Evolutionary conservation across 768 basidiomycete species (phyloP).

Genomic region (Trametes coccinea): DNA sequence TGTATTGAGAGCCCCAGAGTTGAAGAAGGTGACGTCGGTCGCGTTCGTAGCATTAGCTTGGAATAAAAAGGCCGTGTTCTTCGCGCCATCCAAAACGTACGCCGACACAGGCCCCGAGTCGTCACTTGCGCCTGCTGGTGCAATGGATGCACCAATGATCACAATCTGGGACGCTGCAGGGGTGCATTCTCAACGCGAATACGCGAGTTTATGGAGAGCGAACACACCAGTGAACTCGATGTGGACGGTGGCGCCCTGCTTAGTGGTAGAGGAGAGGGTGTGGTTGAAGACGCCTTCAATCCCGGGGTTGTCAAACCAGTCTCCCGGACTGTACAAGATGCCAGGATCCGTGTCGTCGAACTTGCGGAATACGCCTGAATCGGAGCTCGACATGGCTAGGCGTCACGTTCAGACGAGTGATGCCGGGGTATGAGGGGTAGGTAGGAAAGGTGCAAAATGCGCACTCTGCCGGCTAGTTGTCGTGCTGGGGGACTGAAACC

Average conservation of each 20-base stretch:
- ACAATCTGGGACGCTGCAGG: constrained; percentile 21
- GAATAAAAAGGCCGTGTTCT: constrained; percentile 16
- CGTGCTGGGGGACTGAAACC: neutral
- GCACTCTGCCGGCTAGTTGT: neutral
- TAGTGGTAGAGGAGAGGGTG: constrained; percentile 4
- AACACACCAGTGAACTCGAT: constrained; percentile 13
- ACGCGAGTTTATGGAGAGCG: neutral
- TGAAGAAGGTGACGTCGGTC: constrained; percentile 16
- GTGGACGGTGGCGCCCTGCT: neutral
- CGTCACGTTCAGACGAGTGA: neutral
- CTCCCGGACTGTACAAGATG: constrained; percentile 7
- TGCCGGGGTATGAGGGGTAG: neutral
- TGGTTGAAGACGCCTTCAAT: constrained; percentile 4
- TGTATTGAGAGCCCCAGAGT: constrained; percentile 14
- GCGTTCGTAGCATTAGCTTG: constrained; percentile 6
- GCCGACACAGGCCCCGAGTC: constrained; percentile 12
- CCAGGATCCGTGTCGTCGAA: constrained; percentile 16
- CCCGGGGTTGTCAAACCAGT: constrained; percentile 7
- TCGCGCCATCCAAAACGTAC: constrained; percentile 19
- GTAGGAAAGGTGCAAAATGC: neutral
- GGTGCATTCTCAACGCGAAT: neutral
- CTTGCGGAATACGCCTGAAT: neutral
- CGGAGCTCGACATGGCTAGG: constrained; percentile 4
- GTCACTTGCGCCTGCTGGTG: neutral
- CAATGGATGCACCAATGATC: constrained; percentile 21